Evolutionary conservation across 176 grass and related monocot genomes (phyloP), one percentile per base, ranked within the genome.

Genomic region (Alopecurus myosuroides): DNA sequence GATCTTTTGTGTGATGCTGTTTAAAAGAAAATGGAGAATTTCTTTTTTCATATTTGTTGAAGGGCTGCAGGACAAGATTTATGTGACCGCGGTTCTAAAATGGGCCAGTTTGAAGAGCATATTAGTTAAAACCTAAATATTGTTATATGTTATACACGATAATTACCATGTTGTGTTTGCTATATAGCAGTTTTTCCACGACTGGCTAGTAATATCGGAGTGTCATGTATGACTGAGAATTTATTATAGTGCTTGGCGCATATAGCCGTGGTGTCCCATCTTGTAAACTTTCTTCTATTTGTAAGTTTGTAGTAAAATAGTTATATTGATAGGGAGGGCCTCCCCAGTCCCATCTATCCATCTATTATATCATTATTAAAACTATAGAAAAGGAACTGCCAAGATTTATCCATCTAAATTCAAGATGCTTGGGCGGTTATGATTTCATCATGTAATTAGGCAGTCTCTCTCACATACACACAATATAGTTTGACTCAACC

Each of bases 11-110:
- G 20, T 63, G 28, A 60, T 89, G 33, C 5, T 87, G 64, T 87
- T 87, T 8, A 92, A 92, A 44, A 79, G 17, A 37, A 70, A 41
- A 4, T 92, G 87, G 84, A 87, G 84, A 57, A 35, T 29, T 61
- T 14, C 34, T 11, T 89, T 83, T 78, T 92, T 89, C 37, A 31
- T 31, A n/a, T 51, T 52, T 19, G 19, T 77, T 6, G 90, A 89
- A 17, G 35, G 60, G 62, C n/a, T 83, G 3, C 50, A 71, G 58
- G 31, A 89, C 36, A 81, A 23, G 57, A 28, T 89, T n/a, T 77
- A 60, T 78, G 78, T 79, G 49, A 23, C 9, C 26, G 4, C 57
- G 36, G 50, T 13, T 56, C 35, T 69, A 31, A 69, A 49, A 70
- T 70, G 36, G 39, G 36, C 74, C 36, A 44, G 33, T 50, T 5